Percentiles rank a stretch among this genome's conserved stretches.
phyloP scores from a whole-genome alignment of 2,329 filamentous ascomycete genomes.

The Blastomyces emzantsi region DNA sequence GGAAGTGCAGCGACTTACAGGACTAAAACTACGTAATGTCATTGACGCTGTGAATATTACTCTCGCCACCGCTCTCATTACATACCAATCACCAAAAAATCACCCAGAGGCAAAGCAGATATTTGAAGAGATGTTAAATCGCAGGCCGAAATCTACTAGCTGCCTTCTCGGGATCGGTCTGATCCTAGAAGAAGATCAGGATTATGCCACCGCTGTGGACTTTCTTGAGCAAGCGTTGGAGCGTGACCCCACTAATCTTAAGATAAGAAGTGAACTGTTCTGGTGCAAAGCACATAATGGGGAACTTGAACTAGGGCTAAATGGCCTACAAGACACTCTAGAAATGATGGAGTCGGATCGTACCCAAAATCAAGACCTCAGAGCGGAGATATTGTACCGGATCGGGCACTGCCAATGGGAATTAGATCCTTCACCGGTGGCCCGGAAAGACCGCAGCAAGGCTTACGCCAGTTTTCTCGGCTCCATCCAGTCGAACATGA shows the following conservation, averaged over 20 bases:
- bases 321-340: constrained; percentile 63
- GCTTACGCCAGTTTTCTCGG: constrained; percentile 77
- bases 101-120: constrained; percentile 80
- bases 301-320: constrained; percentile 58
- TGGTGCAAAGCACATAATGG: constrained; percentile 86
- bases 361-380: constrained; percentile 56
- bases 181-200: constrained; percentile 87
- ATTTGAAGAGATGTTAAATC: constrained; percentile 70
- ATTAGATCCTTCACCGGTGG: constrained; percentile 60
- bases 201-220: constrained; percentile 70
- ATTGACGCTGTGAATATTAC: constrained; percentile 65
- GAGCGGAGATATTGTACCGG: constrained; percentile 77
- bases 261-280: constrained; percentile 74
- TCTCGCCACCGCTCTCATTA: constrained; percentile 79
- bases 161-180: constrained; percentile 84
- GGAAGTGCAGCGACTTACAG: constrained; percentile 56
- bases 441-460: constrained; percentile 69
- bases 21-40: constrained; percentile 59
- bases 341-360: constrained; percentile 55
- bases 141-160: constrained; percentile 65
- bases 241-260: constrained; percentile 64
- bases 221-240: constrained; percentile 69
- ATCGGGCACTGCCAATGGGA: constrained; percentile 85
- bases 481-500: constrained; percentile 77
- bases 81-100: constrained; percentile 81